Base-by-base conservation (phyloP, 768 basidiomycete genomes). In the Amyloporia xantha region DNA sequence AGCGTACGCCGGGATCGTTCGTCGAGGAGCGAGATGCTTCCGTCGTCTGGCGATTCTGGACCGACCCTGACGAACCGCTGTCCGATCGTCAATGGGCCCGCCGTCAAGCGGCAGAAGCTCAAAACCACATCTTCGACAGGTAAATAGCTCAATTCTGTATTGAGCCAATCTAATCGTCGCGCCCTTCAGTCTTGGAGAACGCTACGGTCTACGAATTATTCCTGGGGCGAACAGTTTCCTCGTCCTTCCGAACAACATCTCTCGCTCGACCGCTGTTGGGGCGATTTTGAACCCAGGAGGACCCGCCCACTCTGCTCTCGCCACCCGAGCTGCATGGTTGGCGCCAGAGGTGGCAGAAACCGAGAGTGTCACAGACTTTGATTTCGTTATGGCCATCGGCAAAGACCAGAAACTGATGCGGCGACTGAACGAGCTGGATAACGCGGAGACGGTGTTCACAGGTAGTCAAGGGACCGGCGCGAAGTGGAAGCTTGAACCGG, bases 101-200 rank as follows among this genome's bases (percentile, higher is more conserved):
- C 26, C 71, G 91, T 19, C 90, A 92, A 61, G 91, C 91, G 1
- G 87, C 88, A 0, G 90, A 91, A 62, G 91, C 91, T 19, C 91
- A 92, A 66, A 93, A 93, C 66, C 91, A 92, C 58, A 88, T 91
- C 54, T 91, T 89, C 60, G 90, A 91, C 63, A 79, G n/a, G n/a
- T n/a, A n/a, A n/a, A n/a, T 78, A 25, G 58, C 25, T n/a, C 35
- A 4, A 4, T 30, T 28, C 7, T 33, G 11, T 35, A 26, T 19
- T 17, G 17, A 4, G 10, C 40, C 41, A n/a, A 12, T 43, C 2
- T 44, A 27, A 19, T 6, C 40, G 86, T n/a, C n/a, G n/a, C n/a
- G n/a, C n/a, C n/a, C n/a, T n/a, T n/a, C n/a, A n/a, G 84, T 56
- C 79, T 90, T 27, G 88, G 88, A 36, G 88, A 91, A 61, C 81